Percentiles rank a stretch among this genome's conserved stretches.
Conservation (phyloP, 495 filamentous ascomycete genomes). For the Lasiosphaeria hispida region DNA sequence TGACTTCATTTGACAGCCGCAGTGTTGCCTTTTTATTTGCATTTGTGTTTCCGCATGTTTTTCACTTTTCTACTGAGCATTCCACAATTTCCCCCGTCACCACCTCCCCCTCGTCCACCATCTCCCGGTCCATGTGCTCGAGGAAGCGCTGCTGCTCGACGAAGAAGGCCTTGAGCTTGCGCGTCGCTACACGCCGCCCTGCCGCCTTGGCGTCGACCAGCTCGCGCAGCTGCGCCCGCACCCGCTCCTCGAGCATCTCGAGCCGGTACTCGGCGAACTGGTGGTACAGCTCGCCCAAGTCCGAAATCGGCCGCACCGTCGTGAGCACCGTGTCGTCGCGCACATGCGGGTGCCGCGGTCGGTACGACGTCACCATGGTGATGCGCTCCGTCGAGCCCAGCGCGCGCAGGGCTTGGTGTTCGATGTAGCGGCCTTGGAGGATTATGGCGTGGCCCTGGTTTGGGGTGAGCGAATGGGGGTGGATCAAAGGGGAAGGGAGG, state of each 20-base stretch:
- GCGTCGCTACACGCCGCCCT: conserved; percentile 41
- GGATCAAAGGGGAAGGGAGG: neutral
- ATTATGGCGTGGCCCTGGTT: conserved; percentile 63
- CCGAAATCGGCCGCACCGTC: conserved; percentile 63
- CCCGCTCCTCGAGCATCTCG: conserved; percentile 64
- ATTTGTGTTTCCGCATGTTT: no score
- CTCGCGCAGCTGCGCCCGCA: conserved; percentile 44
- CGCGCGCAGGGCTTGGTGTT: conserved; percentile 65
- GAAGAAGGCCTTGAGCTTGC: conserved; percentile 46
- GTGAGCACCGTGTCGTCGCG: conserved; percentile 66
- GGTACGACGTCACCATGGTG: conserved; percentile 71
- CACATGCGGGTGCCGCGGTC: conserved; percentile 55
- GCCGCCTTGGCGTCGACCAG: conserved; percentile 45
- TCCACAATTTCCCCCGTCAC: conserved; percentile 35
- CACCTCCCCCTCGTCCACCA: conserved; percentile 55
- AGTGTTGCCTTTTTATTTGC: neutral
- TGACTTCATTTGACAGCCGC: no score
- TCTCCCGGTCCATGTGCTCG: conserved; percentile 55
- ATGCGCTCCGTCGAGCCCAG: conserved; percentile 65
- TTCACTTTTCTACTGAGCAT: neutral
- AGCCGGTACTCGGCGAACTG: conserved; percentile 69
- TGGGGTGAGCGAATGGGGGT: neutral
- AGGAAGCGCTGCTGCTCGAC: conserved; percentile 54
- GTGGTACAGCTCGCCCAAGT: conserved; percentile 66
- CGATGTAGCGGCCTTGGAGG: conserved; percentile 70